Evolutionary conservation across 176 grass and related monocot genomes (phyloP).

Genomic region (Carex cristatella): DNA sequence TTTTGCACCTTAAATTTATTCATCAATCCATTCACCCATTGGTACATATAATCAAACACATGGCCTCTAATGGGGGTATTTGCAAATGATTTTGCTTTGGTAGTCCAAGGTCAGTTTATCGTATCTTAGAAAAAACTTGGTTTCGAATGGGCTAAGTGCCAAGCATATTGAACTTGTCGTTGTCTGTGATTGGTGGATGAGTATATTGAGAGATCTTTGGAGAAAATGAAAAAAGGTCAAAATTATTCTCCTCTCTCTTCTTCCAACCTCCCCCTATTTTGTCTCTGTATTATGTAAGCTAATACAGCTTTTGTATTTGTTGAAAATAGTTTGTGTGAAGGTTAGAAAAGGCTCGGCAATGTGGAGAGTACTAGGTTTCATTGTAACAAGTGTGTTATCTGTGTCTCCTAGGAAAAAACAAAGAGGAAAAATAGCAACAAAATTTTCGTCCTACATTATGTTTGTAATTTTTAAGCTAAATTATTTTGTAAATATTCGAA

Average conservation of each 20-base stretch:
- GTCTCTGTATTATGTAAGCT: neutral
- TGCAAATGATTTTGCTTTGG: neutral
- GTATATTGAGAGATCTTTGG: neutral
- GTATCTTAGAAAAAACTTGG: neutral
- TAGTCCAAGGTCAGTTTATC: neutral
- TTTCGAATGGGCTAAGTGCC: neutral
- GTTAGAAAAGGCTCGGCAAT: neutral
- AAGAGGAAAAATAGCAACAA: neutral
- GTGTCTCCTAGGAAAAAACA: neutral
- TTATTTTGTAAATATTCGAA: neutral
- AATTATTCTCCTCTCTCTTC: neutral
- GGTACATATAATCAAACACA: neutral
- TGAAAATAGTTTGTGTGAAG: neutral
- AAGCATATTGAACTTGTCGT: neutral
- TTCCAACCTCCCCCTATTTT: neutral
- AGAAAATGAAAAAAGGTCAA: neutral
- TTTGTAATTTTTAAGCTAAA: neutral
- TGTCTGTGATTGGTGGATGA: neutral
- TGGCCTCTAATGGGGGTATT: neutral
- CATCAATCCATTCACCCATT: neutral
- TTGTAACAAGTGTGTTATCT: neutral
- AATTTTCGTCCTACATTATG: neutral
- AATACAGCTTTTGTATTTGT: slow-evolving; percentile 10
- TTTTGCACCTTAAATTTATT: neutral
- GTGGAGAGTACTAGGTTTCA: neutral